Base-by-base conservation (phyloP, 1,139 yeast species). In the Tardiomyces digboiensis region DNA sequence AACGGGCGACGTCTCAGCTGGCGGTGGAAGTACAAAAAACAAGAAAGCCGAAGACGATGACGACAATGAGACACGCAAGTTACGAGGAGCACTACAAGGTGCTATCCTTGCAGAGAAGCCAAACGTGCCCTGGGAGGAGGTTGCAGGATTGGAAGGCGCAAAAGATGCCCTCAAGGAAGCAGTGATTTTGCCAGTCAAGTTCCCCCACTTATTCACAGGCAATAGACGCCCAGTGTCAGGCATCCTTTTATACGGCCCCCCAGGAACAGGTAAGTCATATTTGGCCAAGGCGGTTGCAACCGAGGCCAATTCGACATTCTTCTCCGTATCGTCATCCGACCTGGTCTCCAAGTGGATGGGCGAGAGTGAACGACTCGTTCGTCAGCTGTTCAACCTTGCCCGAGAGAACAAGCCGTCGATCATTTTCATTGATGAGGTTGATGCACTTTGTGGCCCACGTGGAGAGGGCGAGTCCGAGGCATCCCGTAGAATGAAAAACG, bases 401-500 rank as follows among this genome's bases (percentile, higher is more conserved):
- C 80, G 80, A 58, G 86, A 80, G 48, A 68, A 89, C 47, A 87
- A 97, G 1, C 98, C 98, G 0, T 80, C 95, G 3, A 91, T 91
- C 56, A 91, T 91, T 18, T 91, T 91, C 62, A 93, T 91, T 45
- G 98, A 91, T 66, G 99, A 91, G 65, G 97, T 91, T 20, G 99
- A 91, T 65, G 97, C 98, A 0, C 71, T 93, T 49, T 89, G 97
- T 67, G 97, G 98, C 0, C 96, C 97, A 4, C 76, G 99, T 66
- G 98, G 97, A 23, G 98, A 91, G 61, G 97, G 97, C 21, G 98
- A 91, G 61, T 82, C 94, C 54, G 99, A 93, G 64, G 98, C 98
- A 0, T 80, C 89, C 42, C 76, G 98, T 61, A 80, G 98, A 68
- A 89, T 93, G 58, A 91, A 93, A 63, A 93, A 98, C 0, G 99